Evolutionary conservation across 768 basidiomycete genomes (phyloP), one percentile per base, ranked within the genome.

Genomic region (Termitomyces sp.): DNA sequence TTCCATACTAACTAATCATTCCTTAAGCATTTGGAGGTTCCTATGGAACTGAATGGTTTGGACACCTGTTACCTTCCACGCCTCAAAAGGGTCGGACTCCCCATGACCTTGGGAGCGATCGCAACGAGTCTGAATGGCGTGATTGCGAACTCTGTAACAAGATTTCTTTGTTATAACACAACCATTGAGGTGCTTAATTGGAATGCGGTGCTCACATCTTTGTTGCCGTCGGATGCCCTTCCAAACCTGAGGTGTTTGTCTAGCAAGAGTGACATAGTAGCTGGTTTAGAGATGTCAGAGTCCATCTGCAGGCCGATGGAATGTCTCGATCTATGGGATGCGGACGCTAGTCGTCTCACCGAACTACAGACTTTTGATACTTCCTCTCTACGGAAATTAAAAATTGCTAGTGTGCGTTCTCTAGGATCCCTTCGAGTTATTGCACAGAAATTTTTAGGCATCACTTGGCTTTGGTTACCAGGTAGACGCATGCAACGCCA

Each of bases 141-240:
- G 33, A 69, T 74, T 44, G 74, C 76, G 55, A 62, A 68, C 14
- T 70, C 74, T 45, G 70, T 72, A 13, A 64, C 69, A 43, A 63
- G 60, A 24, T 82, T 82, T 59, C 67, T 82, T 11, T 67, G 75
- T 54, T 71, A 69, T n/a, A 78, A 81, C 60, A 73, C 78, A 3
- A 70, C 70, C 2, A 70, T 82, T 44, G 76, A 79, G 58, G 76
- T 76, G 16, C 72, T 82, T 4, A 66, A 65, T 30, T 82, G 79
- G 79, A 71, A 68, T n/a, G 77, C 79, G 2, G 65, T 76, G 1
- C 70, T 70, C 26, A 28, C 67, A 65, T 20, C 65, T 74, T n/a
- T 54, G 16, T 58, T 79, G 13, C 62, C 72, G 1, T 66, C 71
- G 0, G 70, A 70, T n/a, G 58, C 63, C 9, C 71, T 82, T 4